Base-by-base conservation (phyloP, 805 yeast genomes). In the Debaryomyces tyrocola region DNA sequence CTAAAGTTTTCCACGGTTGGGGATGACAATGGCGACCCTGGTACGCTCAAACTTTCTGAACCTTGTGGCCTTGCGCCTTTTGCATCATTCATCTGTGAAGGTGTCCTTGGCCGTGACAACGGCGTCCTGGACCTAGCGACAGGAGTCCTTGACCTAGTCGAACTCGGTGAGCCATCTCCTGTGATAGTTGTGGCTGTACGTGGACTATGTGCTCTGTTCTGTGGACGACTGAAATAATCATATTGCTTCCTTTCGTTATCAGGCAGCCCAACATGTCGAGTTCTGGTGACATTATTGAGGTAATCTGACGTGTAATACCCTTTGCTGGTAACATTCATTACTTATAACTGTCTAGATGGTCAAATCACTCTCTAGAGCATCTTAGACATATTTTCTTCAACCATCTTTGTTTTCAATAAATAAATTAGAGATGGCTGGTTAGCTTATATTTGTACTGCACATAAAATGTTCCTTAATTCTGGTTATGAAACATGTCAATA, bases 261-360 rank as follows among this genome's bases (percentile, higher is more conserved):
- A 29, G 31, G 20, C 35, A n/a, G 36, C 20, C 44, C 39, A n/a
- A 11, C 27, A 12, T 39, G 33, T 28, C 36, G 39, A 17, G 20
- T 37, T 40, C 51, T 51, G 37, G 34, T 39, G 27, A 14, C 33
- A 28, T 54, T 54, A 44, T 66, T 70, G 12, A 72, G 60, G 51
- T 69, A 72, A 35, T 64, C 64, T 6, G 66, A 51, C 21, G 76
- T 62, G 46, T 56, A 72, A 57, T 72, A 71, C n/a, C 73, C 77
- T 37, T 64, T 60, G n/a, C 60, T 63, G 5, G 75, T 63, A 35
- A 70, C 75, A 51, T 70, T 72, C 76, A 71, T 70, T 15, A 12
- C 46, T 24, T 37, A 14, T 10, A 28, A 14, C 17, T 17, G 10
- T 18, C 20, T 15, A 12, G 12, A n/a, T 35, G 6, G 6, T 9